These are phyloP conservation scores for Arthromyces matolae DNA, from an alignment of 768 basidiomycete species.

Conservation along the genomic window DNA sequence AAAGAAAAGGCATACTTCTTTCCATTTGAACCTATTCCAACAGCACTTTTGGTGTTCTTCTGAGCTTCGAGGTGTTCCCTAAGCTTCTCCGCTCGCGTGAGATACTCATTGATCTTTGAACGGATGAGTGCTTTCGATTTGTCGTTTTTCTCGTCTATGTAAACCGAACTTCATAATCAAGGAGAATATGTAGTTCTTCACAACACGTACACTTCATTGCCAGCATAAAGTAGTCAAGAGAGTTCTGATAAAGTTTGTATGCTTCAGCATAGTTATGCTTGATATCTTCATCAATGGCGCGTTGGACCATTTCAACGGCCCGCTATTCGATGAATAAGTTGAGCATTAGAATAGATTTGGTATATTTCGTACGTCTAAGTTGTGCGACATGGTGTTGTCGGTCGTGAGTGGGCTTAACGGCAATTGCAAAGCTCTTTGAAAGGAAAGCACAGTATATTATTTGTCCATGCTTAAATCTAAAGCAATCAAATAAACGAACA, in stretches of 20 bases:
- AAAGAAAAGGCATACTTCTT: conserved; percentile 38
- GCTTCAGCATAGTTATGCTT: conserved; percentile 94
- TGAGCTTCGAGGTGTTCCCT: conserved; percentile 82
- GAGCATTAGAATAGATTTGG: not conserved
- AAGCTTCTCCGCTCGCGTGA: conserved; percentile 85
- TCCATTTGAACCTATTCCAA: conserved; percentile 40
- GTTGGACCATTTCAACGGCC: conserved; percentile 89
- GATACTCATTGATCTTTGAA: conserved; percentile 86
- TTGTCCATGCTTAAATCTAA: not conserved
- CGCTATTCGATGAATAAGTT: conserved; percentile 24
- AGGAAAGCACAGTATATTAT: not conserved
- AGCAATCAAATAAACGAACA: not conserved
- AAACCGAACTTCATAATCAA: conserved; percentile 3
- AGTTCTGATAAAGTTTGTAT: conserved; percentile 92
- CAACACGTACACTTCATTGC: not conserved
- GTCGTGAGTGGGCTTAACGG: too few species aligned
- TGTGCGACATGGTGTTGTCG: conserved; percentile 43
- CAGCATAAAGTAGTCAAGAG: conserved; percentile 95
- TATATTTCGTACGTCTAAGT: conserved; percentile 42
- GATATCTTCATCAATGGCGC: conserved; percentile 88
- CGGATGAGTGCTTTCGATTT: conserved; percentile 84
- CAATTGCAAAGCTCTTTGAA: not conserved
- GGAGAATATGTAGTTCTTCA: not conserved
- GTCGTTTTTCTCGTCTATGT: conserved; percentile 88
- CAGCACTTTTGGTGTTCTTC: conserved; percentile 49